Evolutionary conservation across 2,329 filamentous ascomycete species (phyloP).

Genomic region (Beauveria asiatica): DNA sequence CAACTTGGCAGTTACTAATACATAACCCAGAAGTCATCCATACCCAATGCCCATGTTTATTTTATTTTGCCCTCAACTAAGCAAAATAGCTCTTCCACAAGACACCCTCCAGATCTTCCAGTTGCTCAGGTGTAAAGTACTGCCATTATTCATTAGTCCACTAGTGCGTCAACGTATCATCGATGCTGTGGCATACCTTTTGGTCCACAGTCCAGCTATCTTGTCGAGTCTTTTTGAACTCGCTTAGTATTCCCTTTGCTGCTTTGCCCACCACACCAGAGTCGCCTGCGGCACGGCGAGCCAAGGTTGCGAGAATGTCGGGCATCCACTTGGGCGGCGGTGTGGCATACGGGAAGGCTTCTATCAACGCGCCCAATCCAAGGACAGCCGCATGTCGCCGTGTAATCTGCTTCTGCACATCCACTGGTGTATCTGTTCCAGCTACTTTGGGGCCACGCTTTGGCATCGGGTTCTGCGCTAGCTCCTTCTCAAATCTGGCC

Average conservation of each 20-base stretch:
- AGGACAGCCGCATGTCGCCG: conserved; percentile 83
- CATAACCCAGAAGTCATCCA: background rate
- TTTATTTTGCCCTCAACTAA: background rate
- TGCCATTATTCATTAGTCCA: conserved; percentile 27
- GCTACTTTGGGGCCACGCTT: conserved; percentile 53
- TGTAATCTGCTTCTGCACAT: conserved; percentile 68
- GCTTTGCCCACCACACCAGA: conserved; percentile 90
- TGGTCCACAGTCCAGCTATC: conserved; percentile 98
- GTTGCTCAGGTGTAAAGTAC: conserved; percentile 83
- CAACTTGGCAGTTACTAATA: background rate
- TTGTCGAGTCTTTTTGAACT: conserved; percentile 99
- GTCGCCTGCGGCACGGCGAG: conserved; percentile 77
- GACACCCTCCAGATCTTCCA: conserved; percentile 92
- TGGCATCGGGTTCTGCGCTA: conserved; percentile 80
- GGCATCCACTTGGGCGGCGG: conserved; percentile 93
- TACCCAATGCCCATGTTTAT: background rate
- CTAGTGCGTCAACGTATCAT: background rate
- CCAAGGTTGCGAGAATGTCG: conserved; percentile 78
- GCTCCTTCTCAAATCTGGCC: conserved; percentile 65
- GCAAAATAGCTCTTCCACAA: conserved; percentile 99
- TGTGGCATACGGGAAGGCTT: conserved; percentile 92
- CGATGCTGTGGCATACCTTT: conserved; percentile 58
- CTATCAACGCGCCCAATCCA: conserved; percentile 81
- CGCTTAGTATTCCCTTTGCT: conserved; percentile 85
- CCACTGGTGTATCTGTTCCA: conserved; percentile 61